A percentile compares a stretch with the other conserved stretches of the same genome.
Evolutionary conservation across 2,329 filamentous ascomycete species (phyloP).

Genomic region (Alternaria sp.): DNA sequence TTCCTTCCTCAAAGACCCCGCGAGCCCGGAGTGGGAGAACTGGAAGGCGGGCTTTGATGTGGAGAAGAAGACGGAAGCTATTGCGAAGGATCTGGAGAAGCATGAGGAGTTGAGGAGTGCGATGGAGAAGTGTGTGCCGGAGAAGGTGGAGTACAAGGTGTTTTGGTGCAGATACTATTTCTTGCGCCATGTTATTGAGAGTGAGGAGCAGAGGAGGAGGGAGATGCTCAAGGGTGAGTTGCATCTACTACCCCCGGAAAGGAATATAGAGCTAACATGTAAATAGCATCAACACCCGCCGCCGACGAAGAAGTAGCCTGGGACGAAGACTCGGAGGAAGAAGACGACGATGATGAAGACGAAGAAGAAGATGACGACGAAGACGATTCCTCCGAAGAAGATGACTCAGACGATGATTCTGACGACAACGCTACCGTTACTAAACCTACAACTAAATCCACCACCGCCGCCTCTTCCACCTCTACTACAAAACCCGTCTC

Average conservation of each 20-base stretch:
- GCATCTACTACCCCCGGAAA: too few species aligned
- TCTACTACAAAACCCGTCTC: conserved; percentile 9
- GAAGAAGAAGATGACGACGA: conserved; percentile 36
- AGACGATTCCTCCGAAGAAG: conserved; percentile 19
- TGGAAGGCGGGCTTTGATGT: conserved; percentile 80
- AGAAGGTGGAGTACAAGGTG: conserved; percentile 81
- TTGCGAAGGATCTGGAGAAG: conserved; percentile 80
- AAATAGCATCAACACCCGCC: conserved; percentile 64
- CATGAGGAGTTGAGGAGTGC: conserved; percentile 83
- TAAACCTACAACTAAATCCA: conserved; percentile 25
- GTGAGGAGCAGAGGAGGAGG: conserved; percentile 84
- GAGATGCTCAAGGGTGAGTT: conserved; percentile 86
- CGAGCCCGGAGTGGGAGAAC: conserved; percentile 72
- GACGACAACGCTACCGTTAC: conserved; percentile 11
- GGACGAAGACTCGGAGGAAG: conserved; percentile 74
- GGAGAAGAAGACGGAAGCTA: conserved; percentile 82
- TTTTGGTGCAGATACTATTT: conserved; percentile 99
- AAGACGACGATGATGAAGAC: conserved; percentile 39
- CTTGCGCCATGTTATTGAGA: conserved; percentile 88
- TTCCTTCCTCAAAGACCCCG: conserved; percentile 80
- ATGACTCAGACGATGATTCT: conserved; percentile 16
- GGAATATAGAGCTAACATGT: background rate
- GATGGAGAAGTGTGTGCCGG: conserved; percentile 97
- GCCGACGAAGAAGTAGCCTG: conserved; percentile 75
- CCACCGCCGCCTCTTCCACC: background rate